Base-by-base conservation (phyloP, 2,329 filamentous ascomycete species). In the Colletotrichum paranaense region DNA sequence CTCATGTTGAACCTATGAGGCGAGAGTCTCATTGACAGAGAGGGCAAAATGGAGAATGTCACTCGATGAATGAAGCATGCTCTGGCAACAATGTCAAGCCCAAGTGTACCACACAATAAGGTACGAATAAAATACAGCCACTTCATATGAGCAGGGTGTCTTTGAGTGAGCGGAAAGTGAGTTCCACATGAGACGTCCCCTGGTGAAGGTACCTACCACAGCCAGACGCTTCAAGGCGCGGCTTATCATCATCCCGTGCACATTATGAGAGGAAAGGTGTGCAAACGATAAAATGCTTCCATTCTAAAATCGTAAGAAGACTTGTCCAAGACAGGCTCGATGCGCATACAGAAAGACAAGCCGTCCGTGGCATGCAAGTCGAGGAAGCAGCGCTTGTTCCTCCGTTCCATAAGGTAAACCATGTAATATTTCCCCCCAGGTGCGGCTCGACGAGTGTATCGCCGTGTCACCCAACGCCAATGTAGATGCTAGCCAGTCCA, bases 401-500 rank as follows among this genome's bases (percentile, higher is more conserved):
- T 73, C 71, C 56, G 22, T 73, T 56, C 60, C 56, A 38, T 62
- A 56, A 56, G 55, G 46, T 70, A 60, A 62, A 71, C 67, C 71
- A 49, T 73, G 42, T 70, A 49, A 56, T 24, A 42, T 42, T 42
- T 16, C 56, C 59, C 59, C 32, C 56, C 67, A 71, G 65, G 71
- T 71, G 71, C 62, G 53, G 52, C 14, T 64, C 24, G 62, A 64
- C 71, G 65, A 60, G 60, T 73, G 71, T 65, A 53, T 58, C 60
- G 64, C 73, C 49, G 19, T 68, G 53, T 75, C 67, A 76, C 76
- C 67, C 74, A 79, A 79, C 76, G 78, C 78, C 78, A 49, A 68
- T 77, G 68, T 75, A 75, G 73, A 78, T 78, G 77, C 76, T 76
- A 74, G 66, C 72, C 76, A 62, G 62, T 70, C 65, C 66, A 78